phyloP scores from a whole-genome alignment of 306 rosid genomes.

The Benincasa hispida region DNA sequence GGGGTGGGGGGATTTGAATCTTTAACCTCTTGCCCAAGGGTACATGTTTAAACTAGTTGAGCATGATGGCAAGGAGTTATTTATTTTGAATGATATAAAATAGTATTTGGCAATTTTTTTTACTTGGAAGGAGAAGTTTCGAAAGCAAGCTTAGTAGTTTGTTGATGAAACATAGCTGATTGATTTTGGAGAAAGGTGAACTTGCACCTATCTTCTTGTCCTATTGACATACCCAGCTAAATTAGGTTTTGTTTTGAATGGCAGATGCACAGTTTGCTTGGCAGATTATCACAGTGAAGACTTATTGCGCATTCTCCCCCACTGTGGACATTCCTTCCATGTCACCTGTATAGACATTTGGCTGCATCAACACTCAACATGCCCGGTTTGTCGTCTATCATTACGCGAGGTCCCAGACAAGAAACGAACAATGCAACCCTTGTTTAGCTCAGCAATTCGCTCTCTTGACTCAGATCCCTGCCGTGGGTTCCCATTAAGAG shows the following conservation, averaged over 20 bases:
- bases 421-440: conserved; percentile 50
- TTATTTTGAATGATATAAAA: background rate
- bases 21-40: too few relatives aligned
- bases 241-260: conserved; percentile 12
- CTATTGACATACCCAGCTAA: conserved; percentile 9
- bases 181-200: background rate
- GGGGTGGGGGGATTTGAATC: too few relatives aligned
- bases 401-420: conserved; percentile 42
- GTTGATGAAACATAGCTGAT: background rate
- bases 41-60: too few relatives aligned
- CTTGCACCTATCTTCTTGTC: background rate
- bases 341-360: conserved; percentile 80
- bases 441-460: conserved; percentile 50
- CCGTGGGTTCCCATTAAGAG: conserved; percentile 23
- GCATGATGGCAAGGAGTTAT: background rate
- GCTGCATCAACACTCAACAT: conserved; percentile 84
- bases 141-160: background rate
- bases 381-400: conserved; percentile 86
- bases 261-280: conserved; percentile 80
- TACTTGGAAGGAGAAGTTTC: background rate
- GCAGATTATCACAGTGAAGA: conserved; percentile 68
- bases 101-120: background rate
- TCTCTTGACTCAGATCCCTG: conserved; percentile 38
- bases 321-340: conserved; percentile 85
- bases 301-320: conserved; percentile 70